Evolutionary conservation across 2,329 filamentous ascomycete genomes (phyloP), one percentile per base, ranked within the genome.

Genomic region (Atkinsonella texensis): DNA sequence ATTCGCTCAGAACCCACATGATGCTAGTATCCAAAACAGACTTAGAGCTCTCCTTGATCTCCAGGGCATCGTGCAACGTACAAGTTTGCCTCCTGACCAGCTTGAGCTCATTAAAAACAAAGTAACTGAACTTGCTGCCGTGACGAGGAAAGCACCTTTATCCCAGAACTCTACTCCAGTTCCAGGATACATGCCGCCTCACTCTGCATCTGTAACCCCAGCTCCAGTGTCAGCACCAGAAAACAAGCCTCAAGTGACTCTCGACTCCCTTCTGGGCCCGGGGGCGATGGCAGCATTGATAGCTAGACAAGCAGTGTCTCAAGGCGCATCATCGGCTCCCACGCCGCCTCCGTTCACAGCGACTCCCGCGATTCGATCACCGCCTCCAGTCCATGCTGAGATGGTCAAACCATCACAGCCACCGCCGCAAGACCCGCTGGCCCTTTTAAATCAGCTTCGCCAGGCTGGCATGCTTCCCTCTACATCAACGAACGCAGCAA

Each of bases 1-100:
- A 62, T 85, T 88, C 70, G 83, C 84, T 58, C 80, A 80, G 58
- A 88, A 83, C 65, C 85, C 85, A 54, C 80, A 84, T 74, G 87
- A 95, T 73, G 70, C 76, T 68, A 80, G 81, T 69, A 77, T 88
- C 64, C 84, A 88, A 65, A 84, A 81, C 63, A 87, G 86, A 70
- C 74, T 95, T 63, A 87, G 88, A 70, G 89, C 89, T 56, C 79
- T 96, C 60, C 74, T 90, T 68, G 87, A 93, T 68, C 78, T 97
- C 57, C 88, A 95, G 71, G 62, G 60, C 54, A 81, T 77, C 59
- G 74, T 96, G 63, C 82, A 87, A 66, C 84, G 77, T 59, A 85
- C 89, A 68, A 83, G 84, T 63, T 75, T 95, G 65, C 84, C 84
- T 54, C 81, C 83, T 61, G 84, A 90, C 63, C 87, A 95, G 71